These are phyloP conservation scores for Mortierella sp. DNA, from an alignment of 371 early-diverging fungal species.

Conservation along the genomic window DNA sequence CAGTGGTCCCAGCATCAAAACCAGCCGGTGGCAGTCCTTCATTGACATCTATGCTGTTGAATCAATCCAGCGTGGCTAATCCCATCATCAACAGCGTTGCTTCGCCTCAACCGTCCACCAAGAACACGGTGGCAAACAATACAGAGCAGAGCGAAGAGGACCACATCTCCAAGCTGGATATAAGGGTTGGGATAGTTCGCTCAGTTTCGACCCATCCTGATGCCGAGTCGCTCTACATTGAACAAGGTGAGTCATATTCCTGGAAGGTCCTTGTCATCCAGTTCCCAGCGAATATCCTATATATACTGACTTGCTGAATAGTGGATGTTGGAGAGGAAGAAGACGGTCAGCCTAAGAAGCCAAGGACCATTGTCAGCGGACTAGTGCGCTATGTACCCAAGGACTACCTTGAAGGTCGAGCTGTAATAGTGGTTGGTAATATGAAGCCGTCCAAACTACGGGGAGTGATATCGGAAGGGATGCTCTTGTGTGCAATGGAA, in stretches of 20 bases:
- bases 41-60: slow-evolving; percentile 26
- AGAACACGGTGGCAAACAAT: neutral
- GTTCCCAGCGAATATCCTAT: neutral
- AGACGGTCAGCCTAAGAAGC: slow-evolving; percentile 31
- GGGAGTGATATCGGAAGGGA: slow-evolving; percentile 68
- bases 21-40: slow-evolving; percentile 7
- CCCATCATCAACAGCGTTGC: neutral
- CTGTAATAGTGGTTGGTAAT: slow-evolving; percentile 67
- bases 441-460: slow-evolving; percentile 71
- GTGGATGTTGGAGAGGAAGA: slow-evolving; percentile 74
- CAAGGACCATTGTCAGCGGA: slow-evolving; percentile 83
- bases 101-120: neutral
- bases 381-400: slow-evolving; percentile 70
- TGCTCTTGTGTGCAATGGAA: slow-evolving; percentile 66
- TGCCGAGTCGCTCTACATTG: slow-evolving; percentile 81
- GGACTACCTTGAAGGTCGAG: slow-evolving; percentile 53
- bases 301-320: slow-evolving; percentile 4
- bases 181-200: slow-evolving; percentile 80
- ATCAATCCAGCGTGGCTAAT: slow-evolving; percentile 8
- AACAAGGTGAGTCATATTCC: slow-evolving; percentile 58
- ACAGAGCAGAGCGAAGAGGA: slow-evolving; percentile 51
- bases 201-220: slow-evolving; percentile 73
- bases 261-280: too few species aligned
- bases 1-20: neutral
- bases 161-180: slow-evolving; percentile 68